These are phyloP conservation scores for Allomyces javanicus DNA, from an alignment of 192 early-diverging fungal genomes.

Conservation along the genomic window DNA sequence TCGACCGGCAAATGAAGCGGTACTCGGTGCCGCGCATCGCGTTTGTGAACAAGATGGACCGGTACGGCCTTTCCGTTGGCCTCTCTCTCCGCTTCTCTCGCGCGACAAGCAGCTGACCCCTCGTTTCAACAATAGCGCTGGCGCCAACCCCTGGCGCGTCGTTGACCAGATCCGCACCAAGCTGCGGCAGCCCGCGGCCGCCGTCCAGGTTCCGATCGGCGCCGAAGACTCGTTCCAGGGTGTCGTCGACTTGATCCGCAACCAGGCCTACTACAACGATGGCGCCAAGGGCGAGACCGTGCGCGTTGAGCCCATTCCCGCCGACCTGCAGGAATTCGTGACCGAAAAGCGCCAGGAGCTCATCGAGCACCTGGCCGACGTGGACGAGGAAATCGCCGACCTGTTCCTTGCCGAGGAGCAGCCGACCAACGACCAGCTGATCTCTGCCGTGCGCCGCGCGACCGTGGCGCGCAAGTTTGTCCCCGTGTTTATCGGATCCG, in stretches of 20 bases:
- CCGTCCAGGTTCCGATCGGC: conserved; percentile 70
- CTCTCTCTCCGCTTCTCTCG: background rate
- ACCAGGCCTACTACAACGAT: conserved; percentile 77
- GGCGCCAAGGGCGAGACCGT: conserved; percentile 63
- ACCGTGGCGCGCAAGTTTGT: conserved; percentile 60
- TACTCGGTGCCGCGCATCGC: conserved; percentile 71
- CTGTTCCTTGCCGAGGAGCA: conserved; percentile 56
- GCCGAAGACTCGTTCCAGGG: conserved; percentile 70
- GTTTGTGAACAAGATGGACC: conserved; percentile 83
- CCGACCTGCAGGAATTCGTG: conserved; percentile 35
- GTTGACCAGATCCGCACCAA: conserved; percentile 63
- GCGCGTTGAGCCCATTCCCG: conserved; percentile 49
- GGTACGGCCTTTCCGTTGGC: conserved; percentile 11
- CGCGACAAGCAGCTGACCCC: background rate
- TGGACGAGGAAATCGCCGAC: conserved; percentile 66
- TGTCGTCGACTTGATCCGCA: conserved; percentile 73
- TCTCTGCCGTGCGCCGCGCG: conserved; percentile 49
- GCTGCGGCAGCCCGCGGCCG: conserved; percentile 54
- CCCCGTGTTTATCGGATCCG: conserved; percentile 70
- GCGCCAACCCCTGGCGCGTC: conserved; percentile 61
- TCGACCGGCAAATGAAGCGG: conserved; percentile 77
- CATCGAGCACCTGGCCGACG: conserved; percentile 55
- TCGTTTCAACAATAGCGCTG: conserved; percentile 20
- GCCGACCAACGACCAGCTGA: conserved; percentile 46
- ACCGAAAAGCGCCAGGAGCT: conserved; percentile 52